A percentile compares a stretch with the other conserved stretches of the same genome.
Conservation (phyloP, 2,329 filamentous ascomycete genomes). For the Aspergillus sp. region DNA sequence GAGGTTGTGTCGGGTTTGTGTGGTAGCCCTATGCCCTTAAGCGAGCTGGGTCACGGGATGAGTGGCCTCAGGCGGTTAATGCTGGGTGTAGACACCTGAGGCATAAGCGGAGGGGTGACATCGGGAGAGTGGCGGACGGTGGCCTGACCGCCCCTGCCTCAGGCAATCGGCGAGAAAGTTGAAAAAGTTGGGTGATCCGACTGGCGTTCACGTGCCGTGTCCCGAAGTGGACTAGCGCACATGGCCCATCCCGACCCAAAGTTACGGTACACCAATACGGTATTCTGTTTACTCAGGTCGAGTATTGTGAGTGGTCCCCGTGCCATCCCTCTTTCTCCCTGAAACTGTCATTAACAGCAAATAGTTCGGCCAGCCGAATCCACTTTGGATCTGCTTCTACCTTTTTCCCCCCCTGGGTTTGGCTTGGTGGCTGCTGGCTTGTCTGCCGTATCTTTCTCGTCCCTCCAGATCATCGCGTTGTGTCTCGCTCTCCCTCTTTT, state of each 20-base stretch:
- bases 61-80: background rate
- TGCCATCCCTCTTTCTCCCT: constrained; percentile 1
- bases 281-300: constrained; percentile 21
- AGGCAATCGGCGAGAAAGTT: background rate
- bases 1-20: constrained; percentile 39
- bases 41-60: constrained; percentile 37
- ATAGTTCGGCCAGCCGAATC: constrained; percentile 23
- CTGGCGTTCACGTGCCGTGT: constrained; percentile 6
- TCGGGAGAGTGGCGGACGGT: constrained; percentile 14
- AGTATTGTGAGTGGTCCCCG: constrained; percentile 6
- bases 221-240: constrained; percentile 23
- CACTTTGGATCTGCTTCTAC: constrained; percentile 5
- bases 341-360: constrained; percentile 18
- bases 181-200: background rate
- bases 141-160: constrained; percentile 15
- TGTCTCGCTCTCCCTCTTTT: constrained; percentile 10
- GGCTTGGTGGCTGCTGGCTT: background rate
- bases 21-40: constrained; percentile 44
- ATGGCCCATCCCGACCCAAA: constrained; percentile 22
- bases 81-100: constrained; percentile 13
- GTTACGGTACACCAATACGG: constrained; percentile 27
- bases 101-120: background rate
- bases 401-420: background rate
- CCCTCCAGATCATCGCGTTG: constrained; percentile 12
- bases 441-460: constrained; percentile 29